phyloP scores from a whole-genome alignment of 139 green algal species.

The Chlorella sp. region DNA sequence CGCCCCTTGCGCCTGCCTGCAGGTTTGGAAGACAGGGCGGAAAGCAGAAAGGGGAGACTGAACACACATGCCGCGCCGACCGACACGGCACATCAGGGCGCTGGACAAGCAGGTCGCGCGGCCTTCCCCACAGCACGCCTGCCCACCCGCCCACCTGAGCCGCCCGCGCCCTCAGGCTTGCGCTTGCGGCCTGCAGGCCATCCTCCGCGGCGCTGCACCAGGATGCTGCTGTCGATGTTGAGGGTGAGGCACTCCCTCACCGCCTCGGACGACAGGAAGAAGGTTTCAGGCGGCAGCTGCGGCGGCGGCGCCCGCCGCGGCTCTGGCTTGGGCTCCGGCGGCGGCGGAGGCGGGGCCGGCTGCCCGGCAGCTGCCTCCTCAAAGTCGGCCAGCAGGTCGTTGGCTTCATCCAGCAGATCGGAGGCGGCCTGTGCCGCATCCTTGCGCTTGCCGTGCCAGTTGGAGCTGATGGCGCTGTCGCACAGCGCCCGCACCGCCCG shows the following conservation, averaged over 20 bases:
- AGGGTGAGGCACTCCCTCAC: conserved; percentile 30
- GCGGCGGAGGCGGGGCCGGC: background rate
- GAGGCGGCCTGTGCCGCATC: conserved; percentile 28
- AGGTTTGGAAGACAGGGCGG: background rate
- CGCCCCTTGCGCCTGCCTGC: conserved; percentile 9
- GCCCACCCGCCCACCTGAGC: background rate
- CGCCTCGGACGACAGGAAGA: conserved; percentile 19
- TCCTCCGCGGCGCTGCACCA: conserved; percentile 11
- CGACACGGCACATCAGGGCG: background rate
- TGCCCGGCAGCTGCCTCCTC: background rate
- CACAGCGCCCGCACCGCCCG: background rate
- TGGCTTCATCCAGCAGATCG: conserved; percentile 44
- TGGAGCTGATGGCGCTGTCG: background rate
- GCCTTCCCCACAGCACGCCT: background rate
- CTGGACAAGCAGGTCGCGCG: too few relatives aligned
- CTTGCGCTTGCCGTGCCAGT: background rate
- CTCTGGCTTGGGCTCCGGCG: background rate
- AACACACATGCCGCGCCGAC: too few relatives aligned
- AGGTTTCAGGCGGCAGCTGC: conserved; percentile 33
- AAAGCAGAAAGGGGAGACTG: too few relatives aligned
- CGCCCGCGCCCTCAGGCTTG: background rate
- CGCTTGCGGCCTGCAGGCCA: conserved; percentile 15
- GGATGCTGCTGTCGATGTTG: conserved; percentile 23
- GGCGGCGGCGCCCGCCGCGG: background rate
- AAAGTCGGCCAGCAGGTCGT: background rate